Evolutionary conservation across 768 basidiomycete species (phyloP).

Genomic region (Trametes cinnabarina): DNA sequence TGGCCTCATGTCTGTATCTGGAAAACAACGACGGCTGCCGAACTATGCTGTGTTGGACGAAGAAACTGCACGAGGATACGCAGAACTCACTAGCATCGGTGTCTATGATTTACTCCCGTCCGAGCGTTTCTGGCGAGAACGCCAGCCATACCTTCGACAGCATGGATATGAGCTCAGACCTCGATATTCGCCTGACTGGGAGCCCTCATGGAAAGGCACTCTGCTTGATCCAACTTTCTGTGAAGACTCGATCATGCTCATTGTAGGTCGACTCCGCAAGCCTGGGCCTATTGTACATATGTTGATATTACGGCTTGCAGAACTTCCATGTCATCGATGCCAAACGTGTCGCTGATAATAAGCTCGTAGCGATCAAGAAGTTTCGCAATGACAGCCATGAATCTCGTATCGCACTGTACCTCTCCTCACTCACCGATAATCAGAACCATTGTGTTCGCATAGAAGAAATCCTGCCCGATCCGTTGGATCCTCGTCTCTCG

Average conservation of each 20-base stretch:
- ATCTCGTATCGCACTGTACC: not conserved
- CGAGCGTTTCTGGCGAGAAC: constrained; percentile 14
- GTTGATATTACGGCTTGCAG: no score
- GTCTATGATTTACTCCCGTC: not conserved
- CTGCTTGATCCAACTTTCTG: constrained; percentile 9
- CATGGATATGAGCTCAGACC: constrained; percentile 22
- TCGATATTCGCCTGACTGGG: constrained; percentile 15
- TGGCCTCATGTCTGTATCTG: not conserved
- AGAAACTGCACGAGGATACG: not conserved
- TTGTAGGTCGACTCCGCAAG: no score
- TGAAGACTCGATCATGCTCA: constrained; percentile 13
- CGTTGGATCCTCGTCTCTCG: not conserved
- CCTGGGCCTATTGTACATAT: no score
- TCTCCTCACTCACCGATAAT: not conserved
- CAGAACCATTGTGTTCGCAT: constrained; percentile 26
- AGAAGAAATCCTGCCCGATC: constrained; percentile 21
- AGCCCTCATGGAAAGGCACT: constrained; percentile 19
- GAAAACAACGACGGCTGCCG: not conserved
- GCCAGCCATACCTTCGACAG: constrained; percentile 3
- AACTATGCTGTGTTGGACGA: not conserved
- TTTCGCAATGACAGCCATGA: not conserved
- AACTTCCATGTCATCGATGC: not conserved
- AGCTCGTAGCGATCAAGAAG: not conserved
- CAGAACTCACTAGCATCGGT: not conserved
- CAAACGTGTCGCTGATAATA: not conserved